Evolutionary conservation across 2,329 filamentous ascomycete genomes (phyloP).

Genomic region (Scedosporium dehoogii): DNA sequence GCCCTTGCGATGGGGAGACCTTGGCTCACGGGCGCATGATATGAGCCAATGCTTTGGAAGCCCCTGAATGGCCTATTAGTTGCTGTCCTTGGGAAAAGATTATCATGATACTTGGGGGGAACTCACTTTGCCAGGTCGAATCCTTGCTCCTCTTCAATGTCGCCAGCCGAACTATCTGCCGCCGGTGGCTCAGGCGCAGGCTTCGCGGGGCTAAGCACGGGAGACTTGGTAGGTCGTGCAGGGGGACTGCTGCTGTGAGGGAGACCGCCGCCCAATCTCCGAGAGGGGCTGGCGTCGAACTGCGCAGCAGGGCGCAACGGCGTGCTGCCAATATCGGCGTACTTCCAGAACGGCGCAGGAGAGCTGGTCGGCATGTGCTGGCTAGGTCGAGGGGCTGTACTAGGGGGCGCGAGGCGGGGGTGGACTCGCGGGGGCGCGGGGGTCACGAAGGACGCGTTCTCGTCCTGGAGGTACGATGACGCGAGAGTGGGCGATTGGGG

Average conservation of each 20-base stretch:
- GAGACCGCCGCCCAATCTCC: slow-evolving; percentile 29
- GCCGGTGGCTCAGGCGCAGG: slow-evolving; percentile 14
- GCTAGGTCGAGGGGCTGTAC: slow-evolving; percentile 70
- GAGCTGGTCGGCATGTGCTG: slow-evolving; percentile 81
- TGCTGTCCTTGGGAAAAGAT: background rate
- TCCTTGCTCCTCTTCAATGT: slow-evolving; percentile 38
- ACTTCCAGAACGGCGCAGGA: slow-evolving; percentile 83
- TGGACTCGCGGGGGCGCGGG: slow-evolving; percentile 65
- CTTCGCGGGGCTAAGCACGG: slow-evolving; percentile 39
- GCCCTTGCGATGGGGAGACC: slow-evolving; percentile 33
- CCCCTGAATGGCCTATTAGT: slow-evolving; percentile 29
- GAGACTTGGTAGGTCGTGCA: slow-evolving; percentile 37
- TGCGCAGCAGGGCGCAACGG: slow-evolving; percentile 43
- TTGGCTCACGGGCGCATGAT: slow-evolving; percentile 44
- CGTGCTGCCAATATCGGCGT: slow-evolving; percentile 66
- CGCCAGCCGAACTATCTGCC: slow-evolving; percentile 20
- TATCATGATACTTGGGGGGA: background rate
- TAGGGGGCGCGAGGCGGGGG: slow-evolving; percentile 67
- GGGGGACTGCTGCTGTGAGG: slow-evolving; percentile 51
- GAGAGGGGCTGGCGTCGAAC: slow-evolving; percentile 52
- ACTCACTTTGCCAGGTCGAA: slow-evolving; percentile 51
- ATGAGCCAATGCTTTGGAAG: slow-evolving; percentile 56
- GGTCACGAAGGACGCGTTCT: slow-evolving; percentile 54
- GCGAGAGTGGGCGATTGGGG: slow-evolving; percentile 50
- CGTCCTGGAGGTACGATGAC: slow-evolving; percentile 53